A percentile compares a stretch with the other conserved stretches of the same genome.
phyloP scores from a whole-genome alignment of 129 eudicot genomes.

The Calendula officinalis region DNA sequence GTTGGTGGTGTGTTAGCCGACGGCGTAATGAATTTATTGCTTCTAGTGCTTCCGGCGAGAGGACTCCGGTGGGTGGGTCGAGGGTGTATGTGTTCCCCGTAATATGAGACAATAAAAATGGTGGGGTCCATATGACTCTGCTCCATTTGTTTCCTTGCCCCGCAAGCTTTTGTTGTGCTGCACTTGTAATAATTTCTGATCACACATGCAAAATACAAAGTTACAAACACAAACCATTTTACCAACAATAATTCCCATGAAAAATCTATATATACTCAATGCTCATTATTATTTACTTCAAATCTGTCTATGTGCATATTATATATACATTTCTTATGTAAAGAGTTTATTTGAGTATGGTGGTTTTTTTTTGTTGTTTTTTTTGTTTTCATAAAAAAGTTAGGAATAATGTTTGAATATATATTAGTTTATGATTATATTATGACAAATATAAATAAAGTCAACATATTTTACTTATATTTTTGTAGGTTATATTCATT shows the following conservation, averaged over 20 bases:
- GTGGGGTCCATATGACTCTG: constrained; percentile 51
- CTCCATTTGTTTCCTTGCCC: constrained; percentile 85
- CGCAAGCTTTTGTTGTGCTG: constrained; percentile 80
- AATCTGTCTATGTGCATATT: too few relatives aligned
- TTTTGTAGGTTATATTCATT: too few relatives aligned
- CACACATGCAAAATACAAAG: not conserved
- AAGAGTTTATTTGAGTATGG: too few relatives aligned
- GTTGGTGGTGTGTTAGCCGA: constrained; percentile 14
- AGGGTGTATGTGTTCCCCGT: constrained; percentile 73
- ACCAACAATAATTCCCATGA: not conserved
- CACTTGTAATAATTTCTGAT: constrained; percentile 77
- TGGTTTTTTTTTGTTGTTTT: too few relatives aligned
- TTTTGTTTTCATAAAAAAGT: too few relatives aligned
- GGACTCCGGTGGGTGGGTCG: constrained; percentile 74
- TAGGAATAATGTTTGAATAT: too few relatives aligned
- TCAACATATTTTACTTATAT: too few relatives aligned
- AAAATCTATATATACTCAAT: too few relatives aligned
- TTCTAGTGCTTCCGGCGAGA: constrained; percentile 73
- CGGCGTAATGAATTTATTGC: constrained; percentile 32
- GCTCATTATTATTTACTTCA: too few relatives aligned
- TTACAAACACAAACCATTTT: not conserved
- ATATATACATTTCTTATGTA: too few relatives aligned
- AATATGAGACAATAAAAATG: constrained; percentile 54
- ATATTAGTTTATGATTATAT: too few relatives aligned
- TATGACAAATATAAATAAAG: too few relatives aligned